Conservation (phyloP, 352 stramenopile genomes). For the Phytopythium kandeliae region DNA sequence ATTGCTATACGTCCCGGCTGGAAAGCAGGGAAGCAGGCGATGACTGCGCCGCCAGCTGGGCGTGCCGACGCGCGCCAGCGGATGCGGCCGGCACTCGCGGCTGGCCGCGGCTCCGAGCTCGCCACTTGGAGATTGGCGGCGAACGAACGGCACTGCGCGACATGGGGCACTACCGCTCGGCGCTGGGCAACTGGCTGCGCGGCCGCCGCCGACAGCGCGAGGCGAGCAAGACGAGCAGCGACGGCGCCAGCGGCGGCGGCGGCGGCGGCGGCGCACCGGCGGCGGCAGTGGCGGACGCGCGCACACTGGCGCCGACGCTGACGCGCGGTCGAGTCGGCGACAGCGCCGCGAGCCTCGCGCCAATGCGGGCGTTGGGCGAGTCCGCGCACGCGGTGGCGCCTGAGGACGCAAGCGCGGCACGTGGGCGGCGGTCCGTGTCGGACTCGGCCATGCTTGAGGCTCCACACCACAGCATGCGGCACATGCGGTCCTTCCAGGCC, state of each 20-base stretch:
- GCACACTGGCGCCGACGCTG: neutral
- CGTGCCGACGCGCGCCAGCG: neutral
- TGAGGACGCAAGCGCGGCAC: neutral
- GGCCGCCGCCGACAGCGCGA: neutral
- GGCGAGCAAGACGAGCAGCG: neutral
- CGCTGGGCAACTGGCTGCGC: slow-evolving; percentile 7
- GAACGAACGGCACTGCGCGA: neutral
- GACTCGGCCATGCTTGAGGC: slow-evolving; percentile 3
- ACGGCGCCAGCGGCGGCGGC: neutral
- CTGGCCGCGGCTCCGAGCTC: neutral
- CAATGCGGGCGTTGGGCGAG: neutral
- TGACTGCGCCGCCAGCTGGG: neutral
- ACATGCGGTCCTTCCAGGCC: slow-evolving; percentile 5
- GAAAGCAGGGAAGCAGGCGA: neutral
- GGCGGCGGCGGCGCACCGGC: neutral
- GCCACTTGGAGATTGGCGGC: slow-evolving; percentile 1
- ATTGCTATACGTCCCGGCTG: neutral
- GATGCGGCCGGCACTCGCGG: neutral
- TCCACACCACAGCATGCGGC: neutral
- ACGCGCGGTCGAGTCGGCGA: no score
- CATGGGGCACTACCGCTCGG: slow-evolving; percentile 7
- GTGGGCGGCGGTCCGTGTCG: slow-evolving; percentile 6
- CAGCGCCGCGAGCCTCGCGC: slow-evolving; percentile 1
- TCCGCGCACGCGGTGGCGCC: neutral
- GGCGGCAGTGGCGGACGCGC: neutral